Evolutionary conservation across 1,284 basidiomycete species (phyloP).

Genomic region (Fistulina hepatica): DNA sequence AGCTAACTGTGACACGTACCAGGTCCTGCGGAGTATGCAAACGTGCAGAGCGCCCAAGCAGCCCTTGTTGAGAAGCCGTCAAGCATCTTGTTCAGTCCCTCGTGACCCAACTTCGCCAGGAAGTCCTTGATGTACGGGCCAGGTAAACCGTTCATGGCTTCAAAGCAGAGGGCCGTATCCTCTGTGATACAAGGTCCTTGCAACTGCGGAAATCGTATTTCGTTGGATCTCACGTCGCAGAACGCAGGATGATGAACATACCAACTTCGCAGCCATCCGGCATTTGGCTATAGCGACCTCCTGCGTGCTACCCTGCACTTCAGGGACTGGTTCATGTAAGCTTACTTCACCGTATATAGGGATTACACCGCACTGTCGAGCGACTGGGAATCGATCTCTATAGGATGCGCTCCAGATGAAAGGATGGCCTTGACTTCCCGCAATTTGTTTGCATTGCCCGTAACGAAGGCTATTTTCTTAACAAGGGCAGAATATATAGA

Average conservation of each 20-base stretch:
- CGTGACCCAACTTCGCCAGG: slow-evolving; percentile 68
- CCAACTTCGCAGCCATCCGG: slow-evolving; percentile 69
- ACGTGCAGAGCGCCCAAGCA: slow-evolving; percentile 91
- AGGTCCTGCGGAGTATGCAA: slow-evolving; percentile 85
- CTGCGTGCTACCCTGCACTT: slow-evolving; percentile 87
- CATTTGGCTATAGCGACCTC: slow-evolving; percentile 91
- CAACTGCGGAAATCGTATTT: slow-evolving; percentile 32
- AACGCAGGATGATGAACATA: slow-evolving; percentile 24
- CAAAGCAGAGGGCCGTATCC: slow-evolving; percentile 91
- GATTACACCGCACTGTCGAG: slow-evolving; percentile 48
- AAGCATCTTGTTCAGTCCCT: slow-evolving; percentile 83
- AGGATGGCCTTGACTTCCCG: slow-evolving; percentile 80
- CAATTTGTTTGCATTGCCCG: slow-evolving; percentile 91
- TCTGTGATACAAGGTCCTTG: slow-evolving; percentile 90
- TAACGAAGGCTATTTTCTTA: slow-evolving; percentile 96
- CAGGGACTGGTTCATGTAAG: slow-evolving; percentile 53
- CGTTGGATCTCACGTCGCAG: slow-evolving; percentile 2
- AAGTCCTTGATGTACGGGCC: slow-evolving; percentile 98
- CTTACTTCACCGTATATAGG: slow-evolving; percentile 5
- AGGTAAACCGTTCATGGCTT: slow-evolving; percentile 82
- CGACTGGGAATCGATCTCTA: slow-evolving; percentile 57
- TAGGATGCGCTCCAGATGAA: slow-evolving; percentile 37
- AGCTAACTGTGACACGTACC: slow-evolving; percentile 23
- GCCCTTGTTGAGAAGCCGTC: slow-evolving; percentile 72
- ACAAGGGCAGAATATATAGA: too few relatives aligned